A percentile compares a stretch with the other conserved stretches of the same genome.
phyloP scores from a whole-genome alignment of 2,329 filamentous ascomycete genomes.

The Blumeria graminis region DNA sequence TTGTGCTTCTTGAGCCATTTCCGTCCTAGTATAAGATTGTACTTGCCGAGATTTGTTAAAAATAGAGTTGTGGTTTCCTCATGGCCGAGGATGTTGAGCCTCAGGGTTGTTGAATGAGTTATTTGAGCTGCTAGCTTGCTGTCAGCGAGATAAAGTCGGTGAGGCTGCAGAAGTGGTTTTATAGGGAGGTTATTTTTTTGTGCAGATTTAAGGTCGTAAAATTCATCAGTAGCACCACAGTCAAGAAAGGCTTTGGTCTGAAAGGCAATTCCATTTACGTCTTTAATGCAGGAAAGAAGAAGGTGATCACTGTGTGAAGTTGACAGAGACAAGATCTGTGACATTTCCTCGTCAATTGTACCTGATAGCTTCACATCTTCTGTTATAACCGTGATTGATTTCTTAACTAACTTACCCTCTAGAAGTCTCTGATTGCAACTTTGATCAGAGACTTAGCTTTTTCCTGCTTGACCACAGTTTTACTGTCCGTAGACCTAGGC shows the following conservation, averaged over 20 bases:
- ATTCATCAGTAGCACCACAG: background rate
- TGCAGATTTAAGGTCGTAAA: background rate
- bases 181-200: background rate
- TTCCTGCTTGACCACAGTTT: background rate
- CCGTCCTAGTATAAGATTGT: background rate
- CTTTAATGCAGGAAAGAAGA: background rate
- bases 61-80: background rate
- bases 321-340: background rate
- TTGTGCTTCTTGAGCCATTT: background rate
- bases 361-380: background rate
- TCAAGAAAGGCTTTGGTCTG: background rate
- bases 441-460: background rate
- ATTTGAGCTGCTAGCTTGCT: background rate
- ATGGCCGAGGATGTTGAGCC: background rate
- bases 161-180: background rate
- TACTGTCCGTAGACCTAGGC: background rate
- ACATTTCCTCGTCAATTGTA: background rate
- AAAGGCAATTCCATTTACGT: background rate
- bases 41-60: background rate
- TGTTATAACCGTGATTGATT: background rate
- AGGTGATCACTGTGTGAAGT: background rate
- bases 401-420: too few species aligned
- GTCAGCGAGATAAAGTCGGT: background rate
- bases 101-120: background rate
- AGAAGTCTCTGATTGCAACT: background rate